Conservation (phyloP, 495 filamentous ascomycete species). For the Penicillium turbatum region DNA sequence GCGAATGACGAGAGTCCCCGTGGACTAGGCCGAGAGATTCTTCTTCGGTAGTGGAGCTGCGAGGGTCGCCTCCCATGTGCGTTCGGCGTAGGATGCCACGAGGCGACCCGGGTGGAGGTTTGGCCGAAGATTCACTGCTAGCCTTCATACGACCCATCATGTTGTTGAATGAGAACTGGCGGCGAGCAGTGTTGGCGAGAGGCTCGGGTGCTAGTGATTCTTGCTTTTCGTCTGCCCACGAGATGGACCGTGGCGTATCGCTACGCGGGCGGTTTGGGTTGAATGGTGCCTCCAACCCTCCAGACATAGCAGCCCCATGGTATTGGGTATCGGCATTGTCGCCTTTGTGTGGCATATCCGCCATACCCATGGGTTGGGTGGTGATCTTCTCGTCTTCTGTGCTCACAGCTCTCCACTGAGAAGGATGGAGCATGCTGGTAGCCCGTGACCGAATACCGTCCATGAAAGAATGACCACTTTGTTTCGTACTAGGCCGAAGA, state of each 20-base stretch:
- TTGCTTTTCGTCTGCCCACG: constrained; percentile 24
- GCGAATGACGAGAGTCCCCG: constrained; percentile 50
- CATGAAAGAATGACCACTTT: constrained; percentile 45
- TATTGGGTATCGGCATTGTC: constrained; percentile 47
- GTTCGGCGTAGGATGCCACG: constrained; percentile 44
- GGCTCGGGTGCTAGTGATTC: constrained; percentile 27
- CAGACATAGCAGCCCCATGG: constrained; percentile 15
- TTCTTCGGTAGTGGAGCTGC: constrained; percentile 71
- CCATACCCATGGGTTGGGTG: constrained; percentile 1
- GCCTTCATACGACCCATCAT: constrained; percentile 56
- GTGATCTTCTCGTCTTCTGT: constrained; percentile 28
- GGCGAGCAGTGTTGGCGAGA: constrained; percentile 39
- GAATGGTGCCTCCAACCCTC: constrained; percentile 17
- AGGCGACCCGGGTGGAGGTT: constrained; percentile 25
- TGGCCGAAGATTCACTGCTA: constrained; percentile 29
- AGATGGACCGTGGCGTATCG: constrained; percentile 35
- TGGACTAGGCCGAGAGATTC: constrained; percentile 82
- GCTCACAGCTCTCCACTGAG: constrained; percentile 31
- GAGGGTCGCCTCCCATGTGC: constrained; percentile 30
- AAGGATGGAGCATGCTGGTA: constrained; percentile 33
- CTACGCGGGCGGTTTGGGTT: constrained; percentile 23
- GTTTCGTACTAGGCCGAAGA: constrained; percentile 28
- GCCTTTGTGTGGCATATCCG: constrained; percentile 24
- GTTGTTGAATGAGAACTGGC: constrained; percentile 90
- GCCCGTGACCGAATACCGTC: constrained; percentile 54